Evolutionary conservation across 352 stramenopile species (phyloP).

Genomic region (Lagenidium sp.): DNA sequence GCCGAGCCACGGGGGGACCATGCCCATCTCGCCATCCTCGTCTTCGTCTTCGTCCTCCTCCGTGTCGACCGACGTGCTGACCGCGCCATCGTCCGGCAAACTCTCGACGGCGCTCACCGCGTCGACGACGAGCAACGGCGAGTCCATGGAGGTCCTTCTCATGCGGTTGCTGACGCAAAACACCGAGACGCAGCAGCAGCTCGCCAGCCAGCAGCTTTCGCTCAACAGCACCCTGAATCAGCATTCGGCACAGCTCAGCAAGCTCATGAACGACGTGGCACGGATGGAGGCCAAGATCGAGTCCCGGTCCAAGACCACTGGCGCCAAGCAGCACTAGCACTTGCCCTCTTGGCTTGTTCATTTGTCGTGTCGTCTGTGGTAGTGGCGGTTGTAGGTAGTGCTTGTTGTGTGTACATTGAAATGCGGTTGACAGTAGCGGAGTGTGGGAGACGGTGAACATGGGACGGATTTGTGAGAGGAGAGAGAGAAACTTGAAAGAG

Average conservation of each 20-base stretch:
- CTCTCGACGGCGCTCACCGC: conserved; percentile 9
- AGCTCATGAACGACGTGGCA: conserved; percentile 64
- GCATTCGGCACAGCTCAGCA: conserved; percentile 65
- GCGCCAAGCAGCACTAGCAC: too few species aligned
- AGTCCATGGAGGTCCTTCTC: conserved; percentile 63
- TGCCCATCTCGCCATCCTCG: too few species aligned
- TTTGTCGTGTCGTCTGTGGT: not conserved
- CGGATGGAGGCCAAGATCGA: conserved; percentile 77
- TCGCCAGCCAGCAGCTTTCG: conserved; percentile 66
- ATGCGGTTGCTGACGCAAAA: conserved; percentile 78
- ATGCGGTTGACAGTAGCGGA: too few species aligned
- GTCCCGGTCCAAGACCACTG: conserved; percentile 21
- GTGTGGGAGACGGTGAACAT: not conserved
- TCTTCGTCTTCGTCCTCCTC: too few species aligned
- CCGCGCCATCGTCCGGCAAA: conserved; percentile 1
- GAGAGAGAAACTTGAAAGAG: not conserved
- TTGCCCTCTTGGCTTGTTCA: not conserved
- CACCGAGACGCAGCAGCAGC: conserved; percentile 75
- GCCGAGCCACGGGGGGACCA: not conserved
- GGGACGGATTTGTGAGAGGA: not conserved
- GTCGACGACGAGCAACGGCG: conserved; percentile 5
- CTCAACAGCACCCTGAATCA: conserved; percentile 50
- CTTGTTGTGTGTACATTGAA: too few species aligned
- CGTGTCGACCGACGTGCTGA: not conserved
- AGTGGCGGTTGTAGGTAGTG: not conserved